These are phyloP conservation scores for Primulina tabacum DNA, from an alignment of 257 asterid species.

Conservation along the genomic window DNA sequence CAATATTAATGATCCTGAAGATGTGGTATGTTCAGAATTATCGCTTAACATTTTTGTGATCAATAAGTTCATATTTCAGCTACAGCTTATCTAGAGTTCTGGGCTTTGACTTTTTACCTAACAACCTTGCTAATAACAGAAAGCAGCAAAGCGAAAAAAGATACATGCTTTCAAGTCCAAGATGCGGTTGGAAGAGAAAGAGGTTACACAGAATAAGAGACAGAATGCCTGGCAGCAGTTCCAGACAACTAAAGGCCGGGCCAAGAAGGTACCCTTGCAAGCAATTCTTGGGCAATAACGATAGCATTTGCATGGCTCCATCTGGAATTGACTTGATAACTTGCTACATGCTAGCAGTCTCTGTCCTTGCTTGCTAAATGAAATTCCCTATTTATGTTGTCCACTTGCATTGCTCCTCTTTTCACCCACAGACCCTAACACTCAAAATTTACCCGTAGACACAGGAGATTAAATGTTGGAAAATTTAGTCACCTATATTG, in stretches of 20 bases:
- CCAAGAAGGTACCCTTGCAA: conserved; percentile 65
- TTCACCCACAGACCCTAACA: neutral
- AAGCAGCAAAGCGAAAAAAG: conserved; percentile 84
- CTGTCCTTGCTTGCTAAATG: neutral
- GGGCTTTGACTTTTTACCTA: neutral
- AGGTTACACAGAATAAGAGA: conserved; percentile 88
- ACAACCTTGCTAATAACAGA: conserved; percentile 38
- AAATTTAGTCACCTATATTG: neutral
- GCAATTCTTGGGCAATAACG: neutral
- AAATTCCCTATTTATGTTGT: neutral
- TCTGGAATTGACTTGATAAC: neutral
- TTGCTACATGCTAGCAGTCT: conserved; percentile 9
- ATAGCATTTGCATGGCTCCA: neutral
- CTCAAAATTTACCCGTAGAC: neutral
- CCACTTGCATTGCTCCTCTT: neutral
- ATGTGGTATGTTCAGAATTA: conserved; percentile 63
- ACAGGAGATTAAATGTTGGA: neutral
- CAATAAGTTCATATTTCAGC: conserved; percentile 13
- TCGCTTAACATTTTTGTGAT: conserved; percentile 9
- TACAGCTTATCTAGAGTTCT: neutral
- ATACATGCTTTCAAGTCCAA: conserved; percentile 92
- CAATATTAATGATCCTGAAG: conserved; percentile 91
- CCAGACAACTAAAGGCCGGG: conserved; percentile 85
- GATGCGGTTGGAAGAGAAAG: conserved; percentile 90
- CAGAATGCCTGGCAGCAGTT: conserved; percentile 98